Base-by-base conservation (phyloP, 2,329 filamentous ascomycete genomes). In the Aspergillus sp. region DNA sequence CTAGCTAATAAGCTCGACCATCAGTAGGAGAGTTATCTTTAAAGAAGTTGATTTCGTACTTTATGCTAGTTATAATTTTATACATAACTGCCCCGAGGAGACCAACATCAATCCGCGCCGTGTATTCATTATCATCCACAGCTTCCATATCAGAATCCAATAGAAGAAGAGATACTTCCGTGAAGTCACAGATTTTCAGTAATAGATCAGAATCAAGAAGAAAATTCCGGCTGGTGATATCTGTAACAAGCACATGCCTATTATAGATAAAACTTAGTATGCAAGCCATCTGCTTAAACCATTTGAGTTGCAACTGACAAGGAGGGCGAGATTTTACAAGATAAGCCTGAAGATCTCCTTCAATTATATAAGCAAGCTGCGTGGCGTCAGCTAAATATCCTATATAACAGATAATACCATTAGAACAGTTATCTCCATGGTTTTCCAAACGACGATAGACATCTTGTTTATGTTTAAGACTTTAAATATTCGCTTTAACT, bases 1-100 rank as follows among this genome's bases (percentile, higher is more conserved):
- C 57, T 17, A 68, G 68, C 63, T 64, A 70, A 24, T 57, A 44
- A 41, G 44, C 58, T 34, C 45, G 48, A 37, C 58, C 57, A 51
- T 59, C 55, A 0, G 46, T 54, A 15, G 42, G 37, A 34, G 34
- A 15, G 51, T 58, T 52, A 33, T 57, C 30, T 19, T 46, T 56
- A 44, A 48, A 48, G 8, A 33, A 33, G 17, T 54, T 19, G 15
- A 48, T 22, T 13, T 66, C 60, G 54, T 61, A 70, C 13, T 57
- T 55, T 4, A 56, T 34, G 11, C 61, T 62, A 15, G 67, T 67
- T 4, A 67, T 51, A 17, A 72, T 58, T 56, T 71, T 64, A 51
- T 68, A 73, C 30, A 72, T 69, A 15, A 72, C 69, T 27, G 65
- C 59, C 7, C 69, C 70, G 19, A 73, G 62, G 22, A 66, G 64